Evolutionary conservation across 352 stramenopile genomes (phyloP).

Genomic region (Phytophthora pseudosyringae): DNA sequence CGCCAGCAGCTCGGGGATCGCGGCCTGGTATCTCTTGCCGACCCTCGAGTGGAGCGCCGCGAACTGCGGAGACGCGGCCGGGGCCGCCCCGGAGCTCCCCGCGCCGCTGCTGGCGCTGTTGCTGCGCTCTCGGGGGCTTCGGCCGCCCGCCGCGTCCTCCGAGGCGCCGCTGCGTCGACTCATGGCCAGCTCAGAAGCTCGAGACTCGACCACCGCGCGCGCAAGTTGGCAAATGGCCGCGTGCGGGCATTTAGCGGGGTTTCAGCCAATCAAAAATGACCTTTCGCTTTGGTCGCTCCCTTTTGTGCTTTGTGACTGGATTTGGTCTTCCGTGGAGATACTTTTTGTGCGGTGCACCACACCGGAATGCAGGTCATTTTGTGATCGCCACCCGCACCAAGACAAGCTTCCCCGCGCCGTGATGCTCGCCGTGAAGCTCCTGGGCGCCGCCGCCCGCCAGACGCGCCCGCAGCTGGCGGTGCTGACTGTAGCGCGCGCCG

Average conservation of each 20-base stretch:
- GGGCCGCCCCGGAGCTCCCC: constrained; percentile 7
- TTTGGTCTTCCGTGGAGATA: constrained; percentile 5
- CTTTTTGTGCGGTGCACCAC: constrained; percentile 11
- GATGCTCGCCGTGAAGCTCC: constrained; percentile 43
- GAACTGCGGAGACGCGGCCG: constrained; percentile 48
- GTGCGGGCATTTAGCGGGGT: background rate
- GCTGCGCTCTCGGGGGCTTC: constrained; percentile 36
- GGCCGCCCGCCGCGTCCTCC: constrained; percentile 18
- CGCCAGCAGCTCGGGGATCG: constrained; percentile 59
- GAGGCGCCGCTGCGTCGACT: constrained; percentile 32
- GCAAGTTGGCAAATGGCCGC: constrained; percentile 30
- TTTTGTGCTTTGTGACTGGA: background rate
- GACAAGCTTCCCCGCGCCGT: background rate
- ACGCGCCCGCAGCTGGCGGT: constrained; percentile 19
- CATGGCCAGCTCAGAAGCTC: constrained; percentile 32
- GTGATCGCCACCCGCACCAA: constrained; percentile 13
- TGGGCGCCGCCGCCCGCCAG: constrained; percentile 19
- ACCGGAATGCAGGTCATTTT: constrained; percentile 9
- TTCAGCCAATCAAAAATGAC: constrained; percentile 15
- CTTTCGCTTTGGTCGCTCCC: background rate
- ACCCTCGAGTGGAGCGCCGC: constrained; percentile 78
- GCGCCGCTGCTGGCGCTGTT: constrained; percentile 30
- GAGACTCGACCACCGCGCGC: constrained; percentile 16
- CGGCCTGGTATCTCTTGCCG: constrained; percentile 82
- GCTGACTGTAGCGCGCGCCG: constrained; percentile 1